Evolutionary conservation across 306 rosid genomes (phyloP), one percentile per base, ranked within the genome.

Genomic region (Abrus precatorius): DNA sequence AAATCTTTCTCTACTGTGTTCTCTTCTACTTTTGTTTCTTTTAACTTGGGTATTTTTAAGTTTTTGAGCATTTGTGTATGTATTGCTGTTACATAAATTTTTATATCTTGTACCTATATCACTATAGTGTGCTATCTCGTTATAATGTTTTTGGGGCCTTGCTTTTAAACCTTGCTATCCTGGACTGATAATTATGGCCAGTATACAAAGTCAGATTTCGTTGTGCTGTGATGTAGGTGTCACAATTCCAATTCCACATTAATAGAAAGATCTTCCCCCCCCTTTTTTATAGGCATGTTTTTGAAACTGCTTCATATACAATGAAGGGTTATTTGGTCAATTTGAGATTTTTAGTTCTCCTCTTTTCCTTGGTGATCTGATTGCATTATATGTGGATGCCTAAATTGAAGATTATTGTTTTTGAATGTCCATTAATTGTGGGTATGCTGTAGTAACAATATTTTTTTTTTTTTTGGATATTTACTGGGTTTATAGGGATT

Each of bases 401-500:
- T 57, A 72, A 49, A 43, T 52, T 50, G 29, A 75, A 20, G 40
- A 69, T 3, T 59, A 63, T 54, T 67, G 55, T 74, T 83, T 78
- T 60, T 30, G 27, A 75, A 67, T 36, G 20, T 38, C 41, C 29
- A 52, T 79, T 56, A 13, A 9, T 82, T 78, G 67, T 38, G 20
- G 57, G 53, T 69, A 53, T 76, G 54, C 66, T 45, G 55, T 41
- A 7, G 54, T 76, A 48, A 67, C 45, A 28, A 2, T 29, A 14
- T 36, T 0, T 20, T 0, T 33, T 45, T 36, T 60, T 56, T 28
- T 69, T 55, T 7, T 34, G 33, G 34, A 77, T 74, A 33, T 82
- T 73, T 55, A 32, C 14, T 74, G 69, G 65, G 28, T 73, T 70
- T 55, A 80, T 65, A 93, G 99, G 90, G 99, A 95, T 88, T 89